A percentile compares a stretch with the other conserved stretches of the same genome.
phyloP scores from a whole-genome alignment of 1,284 basidiomycete species.

The Gymnopus androsaceus region DNA sequence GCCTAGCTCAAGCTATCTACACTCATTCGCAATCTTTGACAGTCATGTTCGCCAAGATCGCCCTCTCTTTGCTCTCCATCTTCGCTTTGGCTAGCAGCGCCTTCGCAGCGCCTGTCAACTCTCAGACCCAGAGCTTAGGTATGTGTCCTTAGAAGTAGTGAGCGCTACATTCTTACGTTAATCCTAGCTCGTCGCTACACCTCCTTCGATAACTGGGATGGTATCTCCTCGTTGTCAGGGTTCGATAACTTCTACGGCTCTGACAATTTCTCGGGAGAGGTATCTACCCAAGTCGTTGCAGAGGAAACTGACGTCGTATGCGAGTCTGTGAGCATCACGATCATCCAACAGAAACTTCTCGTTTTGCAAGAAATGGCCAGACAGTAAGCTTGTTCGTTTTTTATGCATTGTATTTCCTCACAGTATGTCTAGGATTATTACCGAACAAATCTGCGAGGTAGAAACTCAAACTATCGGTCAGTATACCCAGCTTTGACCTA shows the following conservation, averaged over 20 bases:
- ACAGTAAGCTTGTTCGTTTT: constrained; percentile 25
- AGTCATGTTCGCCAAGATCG: constrained; percentile 14
- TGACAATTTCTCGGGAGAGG: constrained; percentile 21
- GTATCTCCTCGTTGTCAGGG: constrained; percentile 22
- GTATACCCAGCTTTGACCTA: neutral
- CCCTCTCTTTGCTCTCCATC: constrained; percentile 6
- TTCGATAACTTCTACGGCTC: constrained; percentile 24
- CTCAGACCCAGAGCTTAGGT: constrained; percentile 6
- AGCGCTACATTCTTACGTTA: neutral
- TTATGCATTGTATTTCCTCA: neutral
- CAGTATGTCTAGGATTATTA: constrained; percentile 35
- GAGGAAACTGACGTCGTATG: constrained; percentile 26
- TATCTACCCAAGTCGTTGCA: constrained; percentile 13
- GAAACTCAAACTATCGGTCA: constrained; percentile 32
- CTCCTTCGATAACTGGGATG: constrained; percentile 16
- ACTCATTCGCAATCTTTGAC: constrained; percentile 1
- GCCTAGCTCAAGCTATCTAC: neutral
- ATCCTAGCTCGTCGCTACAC: constrained; percentile 8
- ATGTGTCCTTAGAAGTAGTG: neutral
- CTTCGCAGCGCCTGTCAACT: constrained; percentile 9
- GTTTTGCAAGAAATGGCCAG: constrained; percentile 29
- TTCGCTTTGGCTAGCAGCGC: constrained; percentile 6
- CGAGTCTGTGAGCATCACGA: constrained; percentile 22
- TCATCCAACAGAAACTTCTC: constrained; percentile 31
- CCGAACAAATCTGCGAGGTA: constrained; percentile 34